These are phyloP conservation scores for Barbarea vulgaris DNA, from an alignment of 345 rosid genomes.

Conservation along the genomic window DNA sequence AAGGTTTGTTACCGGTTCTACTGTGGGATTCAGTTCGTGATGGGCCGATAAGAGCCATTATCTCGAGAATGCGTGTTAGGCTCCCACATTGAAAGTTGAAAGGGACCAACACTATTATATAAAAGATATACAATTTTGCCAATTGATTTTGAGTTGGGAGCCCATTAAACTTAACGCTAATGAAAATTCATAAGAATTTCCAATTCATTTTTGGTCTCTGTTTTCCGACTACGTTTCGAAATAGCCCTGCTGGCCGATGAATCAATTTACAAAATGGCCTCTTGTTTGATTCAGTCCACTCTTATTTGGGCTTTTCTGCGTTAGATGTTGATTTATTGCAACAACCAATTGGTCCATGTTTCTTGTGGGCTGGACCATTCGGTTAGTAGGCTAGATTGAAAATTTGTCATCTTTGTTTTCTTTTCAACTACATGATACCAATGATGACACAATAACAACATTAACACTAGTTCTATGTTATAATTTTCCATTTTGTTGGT, in stretches of 20 bases:
- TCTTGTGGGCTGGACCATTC: background rate
- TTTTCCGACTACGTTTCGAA: background rate
- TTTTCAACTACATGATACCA: no score
- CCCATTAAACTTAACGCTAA: no score
- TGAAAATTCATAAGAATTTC: no score
- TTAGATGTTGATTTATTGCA: background rate
- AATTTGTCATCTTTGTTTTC: no score
- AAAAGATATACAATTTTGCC: no score
- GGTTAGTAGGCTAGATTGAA: background rate
- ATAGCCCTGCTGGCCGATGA: background rate
- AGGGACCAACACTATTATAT: no score
- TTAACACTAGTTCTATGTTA: background rate
- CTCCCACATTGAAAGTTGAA: no score
- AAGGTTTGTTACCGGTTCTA: no score
- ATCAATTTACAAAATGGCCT: background rate
- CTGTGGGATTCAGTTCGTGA: no score
- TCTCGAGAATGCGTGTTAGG: no score
- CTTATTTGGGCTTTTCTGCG: background rate
- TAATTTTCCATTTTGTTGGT: background rate
- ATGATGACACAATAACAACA: background rate
- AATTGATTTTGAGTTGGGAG: no score
- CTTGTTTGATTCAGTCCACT: background rate
- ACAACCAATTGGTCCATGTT: background rate
- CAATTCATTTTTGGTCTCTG: background rate
- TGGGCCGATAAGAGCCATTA: no score